Evolutionary conservation across 352 stramenopile species (phyloP).

Genomic region (Phytopythium ostracodes): DNA sequence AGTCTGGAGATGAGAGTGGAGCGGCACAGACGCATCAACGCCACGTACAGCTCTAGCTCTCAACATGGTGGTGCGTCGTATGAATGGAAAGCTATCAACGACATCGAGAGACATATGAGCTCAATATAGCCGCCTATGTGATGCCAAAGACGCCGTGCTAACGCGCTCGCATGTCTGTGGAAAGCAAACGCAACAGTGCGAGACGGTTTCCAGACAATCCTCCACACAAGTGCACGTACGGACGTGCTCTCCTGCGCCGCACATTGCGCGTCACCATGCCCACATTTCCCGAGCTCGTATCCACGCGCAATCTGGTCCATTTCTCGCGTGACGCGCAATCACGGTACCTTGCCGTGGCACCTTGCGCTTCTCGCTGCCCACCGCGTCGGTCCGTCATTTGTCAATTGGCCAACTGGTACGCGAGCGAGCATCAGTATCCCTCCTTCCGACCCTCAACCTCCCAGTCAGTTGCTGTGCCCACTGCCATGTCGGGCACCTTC

Average conservation of each 20-base stretch:
- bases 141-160: too few relatives aligned
- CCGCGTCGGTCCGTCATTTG: background rate
- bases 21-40: too few relatives aligned
- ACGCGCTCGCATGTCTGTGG: too few relatives aligned
- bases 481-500: background rate
- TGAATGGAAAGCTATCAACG: too few relatives aligned
- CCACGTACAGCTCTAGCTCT: too few relatives aligned
- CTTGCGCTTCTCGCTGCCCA: background rate
- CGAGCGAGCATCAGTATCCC: background rate
- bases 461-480: too few relatives aligned
- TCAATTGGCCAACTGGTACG: background rate
- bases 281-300: background rate
- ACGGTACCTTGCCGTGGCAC: background rate
- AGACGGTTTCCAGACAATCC: too few relatives aligned
- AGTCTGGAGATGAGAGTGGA: background rate
- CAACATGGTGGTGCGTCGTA: too few relatives aligned
- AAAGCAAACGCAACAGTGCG: too few relatives aligned
- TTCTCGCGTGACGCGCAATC: background rate
- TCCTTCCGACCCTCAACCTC: background rate
- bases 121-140: too few relatives aligned
- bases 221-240: too few relatives aligned
- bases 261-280: background rate
- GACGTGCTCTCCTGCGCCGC: background rate
- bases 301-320: background rate
- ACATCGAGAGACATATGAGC: too few relatives aligned